A percentile compares a stretch with the other conserved stretches of the same genome.
These are phyloP conservation scores for Coniochaeta ligniaria DNA, from an alignment of 2,329 filamentous ascomycete genomes.

Conservation along the genomic window DNA sequence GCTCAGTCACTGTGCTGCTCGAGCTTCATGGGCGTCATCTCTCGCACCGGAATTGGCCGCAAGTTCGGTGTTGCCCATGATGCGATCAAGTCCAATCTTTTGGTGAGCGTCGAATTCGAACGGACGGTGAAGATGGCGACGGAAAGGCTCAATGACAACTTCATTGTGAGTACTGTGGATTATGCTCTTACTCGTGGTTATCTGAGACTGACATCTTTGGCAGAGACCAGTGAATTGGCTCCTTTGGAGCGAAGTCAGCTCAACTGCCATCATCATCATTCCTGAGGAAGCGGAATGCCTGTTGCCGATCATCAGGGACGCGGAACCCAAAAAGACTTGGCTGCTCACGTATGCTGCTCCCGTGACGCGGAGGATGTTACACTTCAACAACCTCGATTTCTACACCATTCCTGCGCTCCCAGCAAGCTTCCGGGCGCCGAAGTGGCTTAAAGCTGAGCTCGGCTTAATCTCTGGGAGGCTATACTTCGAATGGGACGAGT, in stretches of 20 bases:
- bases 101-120: slow-evolving; percentile 38
- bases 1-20: slow-evolving; percentile 27
- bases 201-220: slow-evolving; percentile 8
- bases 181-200: too few relatives aligned
- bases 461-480: slow-evolving; percentile 54
- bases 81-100: slow-evolving; percentile 17
- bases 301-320: slow-evolving; percentile 32
- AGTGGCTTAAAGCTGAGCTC: slow-evolving; percentile 49
- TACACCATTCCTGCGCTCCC: slow-evolving; percentile 43
- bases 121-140: slow-evolving; percentile 30
- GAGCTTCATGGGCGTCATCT: slow-evolving; percentile 33
- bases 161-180: slow-evolving; percentile 18
- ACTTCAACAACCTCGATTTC: slow-evolving; percentile 48
- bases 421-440: slow-evolving; percentile 29
- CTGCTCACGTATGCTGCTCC: slow-evolving; percentile 54
- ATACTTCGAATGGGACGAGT: slow-evolving; percentile 48
- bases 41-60: slow-evolving; percentile 23
- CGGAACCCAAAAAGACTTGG: slow-evolving; percentile 21
- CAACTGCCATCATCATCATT: slow-evolving; percentile 49
- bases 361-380: slow-evolving; percentile 50
- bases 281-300: slow-evolving; percentile 56
- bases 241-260: slow-evolving; percentile 39
- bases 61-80: slow-evolving; percentile 20
- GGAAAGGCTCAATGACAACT: slow-evolving; percentile 22
- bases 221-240: slow-evolving; percentile 53